phyloP scores from a whole-genome alignment of 2,329 filamentous ascomycete species.

The Stagonosporopsis vannaccii region DNA sequence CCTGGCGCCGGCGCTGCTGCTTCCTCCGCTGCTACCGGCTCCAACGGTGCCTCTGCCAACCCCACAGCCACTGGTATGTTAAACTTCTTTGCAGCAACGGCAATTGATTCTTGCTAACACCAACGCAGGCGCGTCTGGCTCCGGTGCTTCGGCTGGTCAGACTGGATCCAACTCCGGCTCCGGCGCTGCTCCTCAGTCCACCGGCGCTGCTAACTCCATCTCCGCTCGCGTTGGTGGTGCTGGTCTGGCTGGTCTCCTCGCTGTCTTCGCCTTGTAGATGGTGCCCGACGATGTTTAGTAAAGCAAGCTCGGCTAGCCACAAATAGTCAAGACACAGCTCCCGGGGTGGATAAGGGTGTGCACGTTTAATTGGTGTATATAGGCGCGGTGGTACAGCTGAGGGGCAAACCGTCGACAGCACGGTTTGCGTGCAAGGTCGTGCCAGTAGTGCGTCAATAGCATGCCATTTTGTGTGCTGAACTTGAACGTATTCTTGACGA shows the following conservation, averaged over 20 bases:
- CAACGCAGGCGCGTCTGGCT: conserved; percentile 10
- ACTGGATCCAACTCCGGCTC: conserved; percentile 26
- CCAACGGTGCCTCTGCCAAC: conserved; percentile 16
- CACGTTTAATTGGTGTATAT: conserved; percentile 1
- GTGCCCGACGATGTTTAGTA: not conserved
- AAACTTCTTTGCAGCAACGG: not conserved
- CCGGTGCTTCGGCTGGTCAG: conserved; percentile 20
- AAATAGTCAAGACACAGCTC: conserved; percentile 11
- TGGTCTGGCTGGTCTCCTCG: conserved; percentile 48
- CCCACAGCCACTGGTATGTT: conserved; percentile 28
- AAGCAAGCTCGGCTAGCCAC: not conserved
- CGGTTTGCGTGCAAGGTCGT: not conserved
- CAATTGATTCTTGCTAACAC: not conserved
- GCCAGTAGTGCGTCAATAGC: not conserved
- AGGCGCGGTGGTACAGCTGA: conserved; percentile 9
- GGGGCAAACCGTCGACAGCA: conserved; percentile 4
- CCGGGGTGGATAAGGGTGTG: conserved; percentile 14
- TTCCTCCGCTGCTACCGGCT: conserved; percentile 28
- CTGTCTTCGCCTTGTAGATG: conserved; percentile 49
- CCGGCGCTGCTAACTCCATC: conserved; percentile 42
- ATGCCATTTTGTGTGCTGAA: not conserved
- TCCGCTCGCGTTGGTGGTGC: conserved; percentile 42
- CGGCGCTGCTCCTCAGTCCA: conserved; percentile 25
- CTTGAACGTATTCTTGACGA: not conserved
- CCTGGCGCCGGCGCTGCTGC: conserved; percentile 22